A percentile compares a stretch with the other conserved stretches of the same genome.
Evolutionary conservation across 2,329 filamentous ascomycete species (phyloP).

Genomic region (Xylariales sp.): DNA sequence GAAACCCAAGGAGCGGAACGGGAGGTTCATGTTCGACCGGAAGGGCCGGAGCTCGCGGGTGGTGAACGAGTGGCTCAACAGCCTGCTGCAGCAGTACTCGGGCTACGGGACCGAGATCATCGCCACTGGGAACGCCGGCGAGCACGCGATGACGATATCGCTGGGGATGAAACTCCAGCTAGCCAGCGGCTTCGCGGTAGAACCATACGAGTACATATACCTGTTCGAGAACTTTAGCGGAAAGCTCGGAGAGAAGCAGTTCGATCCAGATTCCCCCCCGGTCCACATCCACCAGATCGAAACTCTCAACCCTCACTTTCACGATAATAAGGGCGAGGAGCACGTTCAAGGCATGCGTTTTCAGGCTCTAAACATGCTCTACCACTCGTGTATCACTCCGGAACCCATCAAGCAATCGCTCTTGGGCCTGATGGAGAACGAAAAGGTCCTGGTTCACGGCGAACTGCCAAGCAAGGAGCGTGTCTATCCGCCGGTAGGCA

Average conservation of each 20-base stretch:
- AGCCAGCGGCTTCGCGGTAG: conserved; percentile 27
- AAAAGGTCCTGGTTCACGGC: too few relatives aligned
- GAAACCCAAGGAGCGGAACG: conserved; percentile 25
- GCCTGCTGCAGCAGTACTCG: conserved; percentile 12
- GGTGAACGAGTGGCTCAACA: conserved; percentile 26
- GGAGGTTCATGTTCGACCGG: conserved; percentile 16
- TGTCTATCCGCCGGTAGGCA: too few relatives aligned
- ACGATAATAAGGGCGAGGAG: conserved; percentile 21
- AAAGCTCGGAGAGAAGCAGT: conserved; percentile 2
- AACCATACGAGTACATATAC: conserved; percentile 27
- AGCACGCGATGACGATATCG: conserved; percentile 30
- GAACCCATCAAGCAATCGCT: too few relatives aligned
- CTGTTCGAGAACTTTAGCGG: conserved; percentile 17
- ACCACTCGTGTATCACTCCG: too few relatives aligned
- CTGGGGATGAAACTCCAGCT: conserved; percentile 26
- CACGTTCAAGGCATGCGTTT: conserved; percentile 25
- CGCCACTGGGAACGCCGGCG: conserved; percentile 27
- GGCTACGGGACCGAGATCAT: conserved; percentile 14
- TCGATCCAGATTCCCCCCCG: background rate
- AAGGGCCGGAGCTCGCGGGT: conserved; percentile 24
- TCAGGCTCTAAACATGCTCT: conserved; percentile 22
- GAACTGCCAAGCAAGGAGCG: too few relatives aligned
- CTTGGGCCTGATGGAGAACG: too few relatives aligned
- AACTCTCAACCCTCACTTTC: conserved; percentile 26
- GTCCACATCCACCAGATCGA: conserved; percentile 24